Evolutionary conservation across 108 stramenopile genomes (phyloP).

Genomic region (Pseudonitzschia pungens): DNA sequence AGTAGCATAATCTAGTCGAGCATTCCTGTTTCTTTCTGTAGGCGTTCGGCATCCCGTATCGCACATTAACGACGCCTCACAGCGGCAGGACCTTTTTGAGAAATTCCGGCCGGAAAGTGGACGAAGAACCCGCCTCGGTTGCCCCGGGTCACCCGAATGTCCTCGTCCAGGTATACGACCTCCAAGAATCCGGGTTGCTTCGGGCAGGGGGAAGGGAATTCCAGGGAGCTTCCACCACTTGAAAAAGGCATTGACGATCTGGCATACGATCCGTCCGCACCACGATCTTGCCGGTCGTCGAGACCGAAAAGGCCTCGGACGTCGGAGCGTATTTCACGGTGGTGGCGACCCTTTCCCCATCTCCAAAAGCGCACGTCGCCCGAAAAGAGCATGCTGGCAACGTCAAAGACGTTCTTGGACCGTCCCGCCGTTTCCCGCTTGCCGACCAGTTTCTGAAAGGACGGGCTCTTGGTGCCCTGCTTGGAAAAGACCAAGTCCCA

Average conservation of each 20-base stretch:
- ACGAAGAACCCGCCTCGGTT: conserved; percentile 58
- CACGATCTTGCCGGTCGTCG: conserved; percentile 40
- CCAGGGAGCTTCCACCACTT: conserved; percentile 46
- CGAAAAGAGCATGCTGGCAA: conserved; percentile 26
- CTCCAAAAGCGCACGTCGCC: conserved; percentile 26
- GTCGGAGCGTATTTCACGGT: conserved; percentile 25
- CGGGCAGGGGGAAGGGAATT: conserved; percentile 20
- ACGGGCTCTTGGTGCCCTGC: conserved; percentile 34
- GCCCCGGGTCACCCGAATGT: conserved; percentile 52
- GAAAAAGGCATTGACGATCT: conserved; percentile 41
- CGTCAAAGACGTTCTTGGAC: conserved; percentile 39
- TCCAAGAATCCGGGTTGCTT: conserved; percentile 51
- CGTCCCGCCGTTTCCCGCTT: conserved; percentile 21
- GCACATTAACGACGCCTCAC: not conserved
- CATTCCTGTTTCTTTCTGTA: not conserved
- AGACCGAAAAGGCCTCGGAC: conserved; percentile 24
- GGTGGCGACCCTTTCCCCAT: conserved; percentile 16
- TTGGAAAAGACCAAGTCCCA: conserved; percentile 40
- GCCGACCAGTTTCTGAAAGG: conserved; percentile 46
- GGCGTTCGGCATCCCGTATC: not conserved
- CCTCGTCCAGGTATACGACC: conserved; percentile 52
- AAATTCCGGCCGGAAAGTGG: conserved; percentile 48
- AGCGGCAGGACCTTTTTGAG: conserved; percentile 26
- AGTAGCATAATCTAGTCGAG: too few relatives aligned
- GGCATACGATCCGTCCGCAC: conserved; percentile 46